Base-by-base conservation (phyloP, 2,329 filamentous ascomycete genomes). In the Fusarium hainanense region DNA sequence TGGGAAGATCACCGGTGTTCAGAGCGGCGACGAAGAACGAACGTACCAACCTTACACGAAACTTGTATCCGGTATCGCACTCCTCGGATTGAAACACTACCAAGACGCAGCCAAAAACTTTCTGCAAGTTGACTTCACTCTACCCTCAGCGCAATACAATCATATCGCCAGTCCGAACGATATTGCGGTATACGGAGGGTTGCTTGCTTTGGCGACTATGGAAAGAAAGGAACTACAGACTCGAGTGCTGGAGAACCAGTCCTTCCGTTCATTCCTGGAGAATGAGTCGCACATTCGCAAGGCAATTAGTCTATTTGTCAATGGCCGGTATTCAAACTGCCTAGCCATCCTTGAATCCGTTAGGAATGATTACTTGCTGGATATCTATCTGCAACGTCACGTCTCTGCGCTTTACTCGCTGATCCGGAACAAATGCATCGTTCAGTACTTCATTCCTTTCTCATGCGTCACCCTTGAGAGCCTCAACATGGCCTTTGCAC, bases 201-300 rank as follows among this genome's bases (percentile, higher is more conserved):
- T 99, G 25, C 91, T 95, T 70, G 93, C 96, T 8, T 87, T 99
- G 25, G 95, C 95, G 27, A 94, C 93, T 3, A 97, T 98, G 92
- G 87, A 92, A 63, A 89, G 96, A 49, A 83, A 85, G 10, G 89
- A 93, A 66, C 85, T 99, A 23, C 92, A 96, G 78, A 82, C 81
- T 8, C 84, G 85, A 9, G 93, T 98, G 4, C 87, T 99, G 1
- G 93, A 96, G 40, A 97, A 93, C 76, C 83, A 84, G 34, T 84
- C 86, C 13, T 99, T 99, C 82, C 91, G 96, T 54, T 89, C 88
- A 47, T 97, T 96, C 77, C 87, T 99, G 16, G 96, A 98, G 78
- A 86, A 97, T 1, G 96, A 98, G 80, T 94, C 95, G 6, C 95
- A 98, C 75, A 92, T 99, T 67, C 92, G 96, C 69, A 94, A 94